A percentile compares a stretch with the other conserved stretches of the same genome.
Conservation (phyloP, 2,329 filamentous ascomycete species). For the Fusarium protoensiforme region DNA sequence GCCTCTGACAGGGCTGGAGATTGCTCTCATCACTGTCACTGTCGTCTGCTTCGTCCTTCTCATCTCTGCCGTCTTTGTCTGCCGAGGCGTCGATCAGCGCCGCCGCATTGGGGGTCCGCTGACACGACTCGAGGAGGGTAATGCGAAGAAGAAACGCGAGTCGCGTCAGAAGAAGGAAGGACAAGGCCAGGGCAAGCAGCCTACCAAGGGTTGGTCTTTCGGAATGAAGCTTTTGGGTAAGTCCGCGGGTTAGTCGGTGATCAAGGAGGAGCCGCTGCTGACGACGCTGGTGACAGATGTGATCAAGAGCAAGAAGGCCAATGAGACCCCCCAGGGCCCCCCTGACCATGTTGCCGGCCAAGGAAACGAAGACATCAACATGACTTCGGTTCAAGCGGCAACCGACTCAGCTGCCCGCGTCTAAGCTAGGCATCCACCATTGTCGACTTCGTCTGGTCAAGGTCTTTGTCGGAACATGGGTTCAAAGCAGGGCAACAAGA, state of each 20-base stretch:
- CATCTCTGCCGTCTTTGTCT: slow-evolving; percentile 38
- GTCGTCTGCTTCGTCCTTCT: slow-evolving; percentile 36
- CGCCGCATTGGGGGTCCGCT: slow-evolving; percentile 6
- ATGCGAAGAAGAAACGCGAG: background rate
- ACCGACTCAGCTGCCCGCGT: background rate
- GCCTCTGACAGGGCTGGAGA: slow-evolving; percentile 40
- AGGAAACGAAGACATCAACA: slow-evolving; percentile 1
- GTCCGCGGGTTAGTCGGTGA: background rate
- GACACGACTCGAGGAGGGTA: slow-evolving; percentile 24
- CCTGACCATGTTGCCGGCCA: background rate
- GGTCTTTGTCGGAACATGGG: background rate
- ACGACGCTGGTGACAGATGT: slow-evolving; percentile 1
- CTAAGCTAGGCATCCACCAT: background rate
- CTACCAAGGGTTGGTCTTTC: background rate
- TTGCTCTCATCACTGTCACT: slow-evolving; percentile 42
- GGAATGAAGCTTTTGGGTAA: slow-evolving; percentile 1
- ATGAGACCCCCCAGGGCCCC: background rate
- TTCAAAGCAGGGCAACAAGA: background rate
- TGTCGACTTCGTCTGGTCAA: background rate
- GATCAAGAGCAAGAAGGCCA: background rate
- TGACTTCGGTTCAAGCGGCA: background rate
- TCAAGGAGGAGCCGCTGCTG: background rate
- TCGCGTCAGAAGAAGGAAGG: background rate
- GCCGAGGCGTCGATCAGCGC: slow-evolving; percentile 29
- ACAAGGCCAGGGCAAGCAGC: background rate